Evolutionary conservation across 441 rosid genomes (phyloP), one percentile per base, ranked within the genome.

Genomic region (Gossypium trilobum): DNA sequence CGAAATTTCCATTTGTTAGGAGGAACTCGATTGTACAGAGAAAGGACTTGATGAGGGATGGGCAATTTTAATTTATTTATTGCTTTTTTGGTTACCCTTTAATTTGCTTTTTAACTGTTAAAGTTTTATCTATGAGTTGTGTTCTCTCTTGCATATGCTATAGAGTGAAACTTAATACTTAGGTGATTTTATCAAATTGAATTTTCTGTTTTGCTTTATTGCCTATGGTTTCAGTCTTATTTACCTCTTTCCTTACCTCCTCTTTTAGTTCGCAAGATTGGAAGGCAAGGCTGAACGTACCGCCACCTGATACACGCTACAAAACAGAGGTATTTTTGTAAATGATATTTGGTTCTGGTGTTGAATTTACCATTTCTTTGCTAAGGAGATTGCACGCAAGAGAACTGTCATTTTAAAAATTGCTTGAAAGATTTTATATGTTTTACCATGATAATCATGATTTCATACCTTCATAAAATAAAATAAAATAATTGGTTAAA

Each of bases 221-320:
- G 23, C 9, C 19, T 3, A 5, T 69, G 62, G 19, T 52, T 54
- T 68, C n/a, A 17, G 19, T 0, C 10, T 69, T 54, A 19, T 33
- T 54, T 33, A 55, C 66, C 56, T 1, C 29, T 6, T n/a, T 42
- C 58, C 29, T 54, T 59, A 2, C 48, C 25, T 19, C 29, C 67
- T 75, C 27, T 29, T 68, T 51, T 78, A 95, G 99, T 73, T 87
- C 89, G 17, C 92, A 87, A 74, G 97, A 95, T 80, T 95, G 99
- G 99, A 95, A 95, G 83, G 91, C 96, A 13, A 83, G 83, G 71
- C 78, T 95, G 67, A 91, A 82, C 74, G 71, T 91, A 2, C 98
- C 99, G 16, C 87, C 95, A 33, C 74, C 95, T n/a, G 98, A 95
- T 80, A 85, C 97, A 0, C 93, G 99, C 44, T 89, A 84, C 75